Base-by-base conservation (phyloP, 169 alveolate genomes). In the Eimeria sp. region DNA sequence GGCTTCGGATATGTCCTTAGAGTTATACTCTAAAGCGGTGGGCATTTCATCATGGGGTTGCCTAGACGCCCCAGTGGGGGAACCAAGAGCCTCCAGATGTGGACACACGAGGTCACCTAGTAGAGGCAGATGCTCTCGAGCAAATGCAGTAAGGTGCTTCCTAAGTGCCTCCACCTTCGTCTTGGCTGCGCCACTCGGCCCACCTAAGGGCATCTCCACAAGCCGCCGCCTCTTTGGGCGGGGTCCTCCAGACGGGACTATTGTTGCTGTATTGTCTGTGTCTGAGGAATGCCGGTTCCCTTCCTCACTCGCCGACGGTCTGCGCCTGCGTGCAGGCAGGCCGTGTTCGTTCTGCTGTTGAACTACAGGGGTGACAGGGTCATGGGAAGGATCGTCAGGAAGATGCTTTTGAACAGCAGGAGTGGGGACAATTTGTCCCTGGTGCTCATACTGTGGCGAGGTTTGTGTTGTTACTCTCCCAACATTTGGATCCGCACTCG, bases 221-320 rank as follows among this genome's bases (percentile, higher is more conserved):
- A 87, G 80, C 93, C 93, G 78, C 93, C 93, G 93, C 93, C 93
- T 87, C 93, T 87, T 87, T 87, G 93, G 93, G 73, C 93, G 93
- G 82, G 93, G 93, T 13, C 80, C 63, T 16, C 78, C 93, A 20
- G 58, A 34, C 40, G 78, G 93, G 10, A 40, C 67, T 87, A 43
- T 49, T 72, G 72, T 27, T 22, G 82, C 67, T 63, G 93, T 40
- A 10, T 47, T 22, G 40, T 58, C 67, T 87, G 93, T 43, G 57
- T 63, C 80, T 25, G 82, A 27, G 27, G 58, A 47, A 22, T 63
- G 65, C 9, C 83, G 40, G 49, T 63, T 34, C 5, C 61, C 82
- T 40, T 22, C 93, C 27, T 5, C 82, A 16, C 67, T 63, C 9
- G 61, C 82, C n/a, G 93, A 87, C n/a, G 93, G 93, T 27, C 93